Percentiles rank a stretch among this genome's conserved stretches.
phyloP scores from a whole-genome alignment of 176 grass and related monocot species.

The Cenchrus americanus region DNA sequence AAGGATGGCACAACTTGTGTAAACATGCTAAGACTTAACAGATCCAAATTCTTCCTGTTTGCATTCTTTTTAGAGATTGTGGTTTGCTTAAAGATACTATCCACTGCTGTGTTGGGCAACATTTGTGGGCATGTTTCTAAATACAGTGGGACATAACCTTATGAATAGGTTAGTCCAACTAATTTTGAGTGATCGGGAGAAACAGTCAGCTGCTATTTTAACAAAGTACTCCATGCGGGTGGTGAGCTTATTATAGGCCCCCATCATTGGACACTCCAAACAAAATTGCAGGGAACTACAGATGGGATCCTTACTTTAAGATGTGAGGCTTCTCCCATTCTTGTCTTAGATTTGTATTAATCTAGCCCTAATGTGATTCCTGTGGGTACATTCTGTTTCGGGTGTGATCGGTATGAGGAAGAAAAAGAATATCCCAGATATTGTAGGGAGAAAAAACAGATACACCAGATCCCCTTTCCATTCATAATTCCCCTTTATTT shows the following conservation, averaged over 20 bases:
- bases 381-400: neutral
- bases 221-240: neutral
- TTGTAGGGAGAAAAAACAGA: too few relatives aligned
- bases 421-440: too few relatives aligned
- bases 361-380: neutral
- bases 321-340: neutral
- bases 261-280: conserved; percentile 29
- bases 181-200: neutral
- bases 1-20: neutral
- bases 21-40: neutral
- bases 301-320: conserved; percentile 26
- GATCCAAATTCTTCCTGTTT: neutral
- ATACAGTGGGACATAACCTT: neutral
- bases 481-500: too few relatives aligned
- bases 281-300: neutral
- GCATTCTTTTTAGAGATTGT: neutral
- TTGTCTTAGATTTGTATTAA: neutral
- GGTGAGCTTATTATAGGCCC: neutral
- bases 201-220: neutral
- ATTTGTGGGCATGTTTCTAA: neutral
- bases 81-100: neutral
- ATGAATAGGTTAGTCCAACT: neutral
- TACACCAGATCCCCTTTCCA: too few relatives aligned
- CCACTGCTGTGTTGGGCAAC: neutral
- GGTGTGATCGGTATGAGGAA: too few relatives aligned